A percentile compares a stretch with the other conserved stretches of the same genome.
Evolutionary conservation across 306 rosid genomes (phyloP).

Genomic region (Castanea mollissima): DNA sequence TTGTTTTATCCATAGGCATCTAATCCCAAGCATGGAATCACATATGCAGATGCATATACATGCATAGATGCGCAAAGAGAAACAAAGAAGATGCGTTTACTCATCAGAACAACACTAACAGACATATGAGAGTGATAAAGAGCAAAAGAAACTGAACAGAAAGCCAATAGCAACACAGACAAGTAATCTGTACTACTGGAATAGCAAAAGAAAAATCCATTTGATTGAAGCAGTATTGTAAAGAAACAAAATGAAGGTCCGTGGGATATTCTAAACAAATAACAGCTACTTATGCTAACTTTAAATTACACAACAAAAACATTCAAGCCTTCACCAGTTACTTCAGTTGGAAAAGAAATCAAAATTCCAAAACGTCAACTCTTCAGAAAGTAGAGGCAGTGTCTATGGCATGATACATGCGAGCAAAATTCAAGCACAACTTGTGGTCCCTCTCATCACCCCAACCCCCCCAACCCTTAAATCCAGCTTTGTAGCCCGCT

Average conservation of each 20-base stretch:
- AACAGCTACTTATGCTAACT: neutral
- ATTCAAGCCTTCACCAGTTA: constrained; percentile 26
- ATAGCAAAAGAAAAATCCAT: neutral
- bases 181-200: neutral
- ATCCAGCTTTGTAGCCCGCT: constrained; percentile 89
- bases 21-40: no score
- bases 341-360: constrained; percentile 2
- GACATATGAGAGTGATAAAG: neutral
- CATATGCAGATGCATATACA: neutral
- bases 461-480: constrained; percentile 99
- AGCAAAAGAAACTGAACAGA: neutral
- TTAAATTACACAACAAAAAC: constrained; percentile 13
- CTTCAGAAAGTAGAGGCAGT: constrained; percentile 30
- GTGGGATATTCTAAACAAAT: neutral
- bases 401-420: constrained; percentile 50
- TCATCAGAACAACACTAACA: neutral
- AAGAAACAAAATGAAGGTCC: neutral
- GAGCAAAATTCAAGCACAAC: constrained; percentile 76
- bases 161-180: neutral
- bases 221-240: neutral
- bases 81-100: no score
- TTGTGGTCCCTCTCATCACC: constrained; percentile 80
- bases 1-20: neutral
- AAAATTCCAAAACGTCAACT: constrained; percentile 14
- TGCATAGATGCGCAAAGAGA: neutral